phyloP scores from a whole-genome alignment of 2,329 filamentous ascomycete genomes.

The Alternaria arborescens region DNA sequence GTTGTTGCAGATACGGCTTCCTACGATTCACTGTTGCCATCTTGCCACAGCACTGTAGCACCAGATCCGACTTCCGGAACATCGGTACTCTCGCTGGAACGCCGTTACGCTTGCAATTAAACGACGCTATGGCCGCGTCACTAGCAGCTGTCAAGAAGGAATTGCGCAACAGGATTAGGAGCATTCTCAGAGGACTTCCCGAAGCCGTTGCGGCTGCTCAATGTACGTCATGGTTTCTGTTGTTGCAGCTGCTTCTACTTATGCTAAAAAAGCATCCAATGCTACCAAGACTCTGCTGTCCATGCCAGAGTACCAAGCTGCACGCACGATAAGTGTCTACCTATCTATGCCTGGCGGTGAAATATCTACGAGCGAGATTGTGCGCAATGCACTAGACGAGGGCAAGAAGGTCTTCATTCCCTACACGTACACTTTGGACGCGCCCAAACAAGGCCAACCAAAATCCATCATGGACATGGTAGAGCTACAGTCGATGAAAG shows the following conservation, averaged over 20 bases:
- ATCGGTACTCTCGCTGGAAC: slow-evolving; percentile 18
- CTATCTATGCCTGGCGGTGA: slow-evolving; percentile 91
- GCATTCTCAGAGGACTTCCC: slow-evolving; percentile 67
- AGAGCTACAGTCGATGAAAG: slow-evolving; percentile 72
- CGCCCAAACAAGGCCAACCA: slow-evolving; percentile 54
- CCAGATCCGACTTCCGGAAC: slow-evolving; percentile 1
- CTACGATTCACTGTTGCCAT: background rate
- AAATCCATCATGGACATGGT: slow-evolving; percentile 95
- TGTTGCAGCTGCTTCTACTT: slow-evolving; percentile 15
- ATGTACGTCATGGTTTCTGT: slow-evolving; percentile 66
- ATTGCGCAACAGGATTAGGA: slow-evolving; percentile 74
- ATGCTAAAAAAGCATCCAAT: slow-evolving; percentile 63
- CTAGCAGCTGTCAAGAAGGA: slow-evolving; percentile 77
- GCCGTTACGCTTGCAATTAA: slow-evolving; percentile 21
- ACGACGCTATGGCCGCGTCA: slow-evolving; percentile 53
- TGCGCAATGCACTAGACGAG: slow-evolving; percentile 76
- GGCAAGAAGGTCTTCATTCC: slow-evolving; percentile 93
- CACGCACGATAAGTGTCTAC: slow-evolving; percentile 82
- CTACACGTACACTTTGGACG: slow-evolving; percentile 74
- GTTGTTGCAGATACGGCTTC: background rate
- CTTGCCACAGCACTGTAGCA: background rate
- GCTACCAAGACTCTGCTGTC: slow-evolving; percentile 71
- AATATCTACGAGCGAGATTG: slow-evolving; percentile 82
- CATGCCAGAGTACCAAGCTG: slow-evolving; percentile 77
- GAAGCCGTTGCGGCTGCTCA: slow-evolving; percentile 71